Evolutionary conservation across 75 land plant species (phyloP).

Genomic region (Sequoiadendron giganteum): DNA sequence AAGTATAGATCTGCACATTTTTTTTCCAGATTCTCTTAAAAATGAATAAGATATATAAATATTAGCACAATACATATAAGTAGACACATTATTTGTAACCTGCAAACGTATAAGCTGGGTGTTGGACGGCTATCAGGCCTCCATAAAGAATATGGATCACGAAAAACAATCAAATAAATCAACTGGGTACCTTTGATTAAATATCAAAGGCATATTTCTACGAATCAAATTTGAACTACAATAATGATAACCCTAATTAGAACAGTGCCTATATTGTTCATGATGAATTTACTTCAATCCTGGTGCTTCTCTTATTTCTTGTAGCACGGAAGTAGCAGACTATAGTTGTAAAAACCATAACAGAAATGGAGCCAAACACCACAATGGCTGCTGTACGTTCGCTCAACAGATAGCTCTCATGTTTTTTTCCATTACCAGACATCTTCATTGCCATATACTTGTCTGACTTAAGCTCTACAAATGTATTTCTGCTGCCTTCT

Average conservation of each 20-base stretch:
- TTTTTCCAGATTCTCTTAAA: too few species aligned
- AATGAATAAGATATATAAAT: too few species aligned
- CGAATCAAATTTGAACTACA: background rate
- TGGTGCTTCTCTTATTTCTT: background rate
- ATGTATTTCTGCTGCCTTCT: background rate
- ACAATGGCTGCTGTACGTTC: background rate
- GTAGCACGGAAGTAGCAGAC: background rate
- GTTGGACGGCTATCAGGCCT: too few species aligned
- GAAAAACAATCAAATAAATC: too few species aligned
- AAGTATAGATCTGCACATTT: too few species aligned
- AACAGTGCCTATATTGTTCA: background rate
- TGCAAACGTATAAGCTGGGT: too few species aligned
- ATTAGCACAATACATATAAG: too few species aligned
- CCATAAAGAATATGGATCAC: too few species aligned
- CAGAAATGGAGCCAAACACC: background rate
- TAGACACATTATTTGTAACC: too few species aligned
- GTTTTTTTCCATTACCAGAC: background rate
- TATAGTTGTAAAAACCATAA: too few species aligned
- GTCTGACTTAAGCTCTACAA: background rate
- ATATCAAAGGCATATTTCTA: too few species aligned
- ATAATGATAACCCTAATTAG: background rate
- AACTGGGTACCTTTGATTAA: too few species aligned
- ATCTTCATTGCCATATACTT: background rate
- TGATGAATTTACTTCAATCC: background rate
- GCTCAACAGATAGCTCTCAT: background rate